These are phyloP conservation scores for Chlorella sp. DNA, from an alignment of 139 green algal species.

Conservation along the genomic window DNA sequence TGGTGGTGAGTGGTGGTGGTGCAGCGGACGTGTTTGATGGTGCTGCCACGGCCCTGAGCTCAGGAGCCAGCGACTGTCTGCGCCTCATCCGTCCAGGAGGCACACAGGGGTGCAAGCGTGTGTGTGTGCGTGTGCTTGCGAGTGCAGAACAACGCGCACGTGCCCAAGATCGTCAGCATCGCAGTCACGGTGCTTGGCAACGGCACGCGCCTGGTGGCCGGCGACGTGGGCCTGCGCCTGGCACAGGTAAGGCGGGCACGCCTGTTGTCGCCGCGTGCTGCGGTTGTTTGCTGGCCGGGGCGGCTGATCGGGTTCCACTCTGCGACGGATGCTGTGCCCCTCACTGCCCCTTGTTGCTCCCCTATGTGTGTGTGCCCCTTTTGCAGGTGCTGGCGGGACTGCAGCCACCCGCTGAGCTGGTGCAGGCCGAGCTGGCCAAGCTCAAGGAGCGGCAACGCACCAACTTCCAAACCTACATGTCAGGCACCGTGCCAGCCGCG, in stretches of 20 bases:
- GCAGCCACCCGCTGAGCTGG: slow-evolving; percentile 10
- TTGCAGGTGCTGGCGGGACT: slow-evolving; percentile 23
- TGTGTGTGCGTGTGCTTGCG: no score
- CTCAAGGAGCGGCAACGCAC: background rate
- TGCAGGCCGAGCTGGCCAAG: background rate
- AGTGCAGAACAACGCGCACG: no score
- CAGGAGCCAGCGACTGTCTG: background rate
- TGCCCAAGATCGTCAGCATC: no score
- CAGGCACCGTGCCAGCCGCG: background rate
- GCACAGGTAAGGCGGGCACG: slow-evolving; percentile 42
- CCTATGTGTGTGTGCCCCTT: slow-evolving; percentile 10
- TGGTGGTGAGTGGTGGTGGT: background rate
- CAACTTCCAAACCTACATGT: background rate
- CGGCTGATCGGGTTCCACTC: background rate
- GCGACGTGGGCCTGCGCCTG: background rate
- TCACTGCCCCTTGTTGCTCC: background rate
- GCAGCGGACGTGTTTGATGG: background rate
- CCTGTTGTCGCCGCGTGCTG: slow-evolving; percentile 29
- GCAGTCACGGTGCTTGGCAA: background rate
- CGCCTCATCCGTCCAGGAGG: background rate
- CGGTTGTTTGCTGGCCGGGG: slow-evolving; percentile 27
- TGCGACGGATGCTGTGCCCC: no score
- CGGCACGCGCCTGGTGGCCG: no score
- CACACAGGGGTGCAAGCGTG: no score
- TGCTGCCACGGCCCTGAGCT: background rate